Evolutionary conservation across 2,329 filamentous ascomycete species (phyloP).

Genomic region (Byssoonygena ceratinophila): DNA sequence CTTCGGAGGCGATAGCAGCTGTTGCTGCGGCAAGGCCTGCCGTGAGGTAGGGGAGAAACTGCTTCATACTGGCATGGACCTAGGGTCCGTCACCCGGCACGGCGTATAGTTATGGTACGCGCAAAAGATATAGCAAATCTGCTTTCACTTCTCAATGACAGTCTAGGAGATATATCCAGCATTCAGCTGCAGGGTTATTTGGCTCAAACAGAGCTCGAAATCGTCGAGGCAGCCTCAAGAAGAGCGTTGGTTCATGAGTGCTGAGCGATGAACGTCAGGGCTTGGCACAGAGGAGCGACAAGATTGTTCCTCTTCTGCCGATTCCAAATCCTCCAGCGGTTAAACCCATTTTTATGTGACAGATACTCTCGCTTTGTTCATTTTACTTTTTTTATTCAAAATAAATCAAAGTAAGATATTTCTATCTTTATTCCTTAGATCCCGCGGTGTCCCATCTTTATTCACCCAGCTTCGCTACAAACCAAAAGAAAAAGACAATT

Average conservation of each 20-base stretch:
- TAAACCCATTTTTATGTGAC: background rate
- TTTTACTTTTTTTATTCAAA: too few relatives aligned
- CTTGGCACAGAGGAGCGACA: background rate
- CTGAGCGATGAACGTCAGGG: background rate
- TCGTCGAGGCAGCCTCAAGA: background rate
- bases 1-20: conserved; percentile 16
- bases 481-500: background rate
- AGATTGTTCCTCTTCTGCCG: background rate
- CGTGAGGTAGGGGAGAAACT: conserved; percentile 13
- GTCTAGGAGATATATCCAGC: background rate
- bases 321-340: background rate
- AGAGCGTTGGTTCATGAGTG: background rate
- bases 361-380: background rate
- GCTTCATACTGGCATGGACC: conserved; percentile 15
- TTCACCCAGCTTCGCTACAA: background rate
- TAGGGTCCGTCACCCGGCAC: background rate
- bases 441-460: background rate
- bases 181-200: background rate
- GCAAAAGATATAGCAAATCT: background rate
- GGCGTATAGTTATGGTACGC: background rate
- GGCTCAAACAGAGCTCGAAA: background rate
- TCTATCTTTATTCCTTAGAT: background rate
- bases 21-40: conserved; percentile 12
- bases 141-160: background rate
- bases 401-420: background rate